Evolutionary conservation across 305 asterid genomes (phyloP).

Genomic region (Fraxinus albicans): DNA sequence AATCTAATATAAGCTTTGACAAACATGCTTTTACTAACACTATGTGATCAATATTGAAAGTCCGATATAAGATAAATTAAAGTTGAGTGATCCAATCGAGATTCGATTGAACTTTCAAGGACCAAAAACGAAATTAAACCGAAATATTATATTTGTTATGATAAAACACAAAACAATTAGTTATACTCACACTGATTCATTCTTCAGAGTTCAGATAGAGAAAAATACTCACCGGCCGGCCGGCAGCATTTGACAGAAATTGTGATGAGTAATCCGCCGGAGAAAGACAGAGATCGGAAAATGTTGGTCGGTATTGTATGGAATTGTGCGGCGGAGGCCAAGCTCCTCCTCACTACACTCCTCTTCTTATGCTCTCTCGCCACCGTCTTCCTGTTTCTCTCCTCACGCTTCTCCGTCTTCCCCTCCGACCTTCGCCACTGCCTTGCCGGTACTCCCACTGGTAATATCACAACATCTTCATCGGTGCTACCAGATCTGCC

Average conservation of each 20-base stretch:
- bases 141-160: no score
- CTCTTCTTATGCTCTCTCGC: constrained; percentile 56
- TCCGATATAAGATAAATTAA: no score
- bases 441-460: constrained; percentile 29
- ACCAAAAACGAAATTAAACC: background rate
- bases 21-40: no score
- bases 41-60: no score
- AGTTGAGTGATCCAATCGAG: background rate
- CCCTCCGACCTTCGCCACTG: constrained; percentile 58
- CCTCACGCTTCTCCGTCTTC: constrained; percentile 51
- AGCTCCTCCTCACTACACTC: constrained; percentile 52
- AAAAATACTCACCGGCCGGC: background rate
- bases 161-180: background rate
- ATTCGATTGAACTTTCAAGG: background rate
- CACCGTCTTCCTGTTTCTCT: constrained; percentile 57
- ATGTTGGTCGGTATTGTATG: constrained; percentile 65
- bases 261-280: constrained; percentile 20
- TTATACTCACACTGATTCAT: background rate
- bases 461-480: constrained; percentile 8
- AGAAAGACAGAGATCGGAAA: constrained; percentile 40
- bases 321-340: constrained; percentile 73
- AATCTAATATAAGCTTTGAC: no score
- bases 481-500: background rate
- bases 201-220: background rate
- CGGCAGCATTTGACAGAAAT: background rate